Evolutionary conservation across 768 basidiomycete genomes (phyloP).

Genomic region (Fomitopsis pulvina): DNA sequence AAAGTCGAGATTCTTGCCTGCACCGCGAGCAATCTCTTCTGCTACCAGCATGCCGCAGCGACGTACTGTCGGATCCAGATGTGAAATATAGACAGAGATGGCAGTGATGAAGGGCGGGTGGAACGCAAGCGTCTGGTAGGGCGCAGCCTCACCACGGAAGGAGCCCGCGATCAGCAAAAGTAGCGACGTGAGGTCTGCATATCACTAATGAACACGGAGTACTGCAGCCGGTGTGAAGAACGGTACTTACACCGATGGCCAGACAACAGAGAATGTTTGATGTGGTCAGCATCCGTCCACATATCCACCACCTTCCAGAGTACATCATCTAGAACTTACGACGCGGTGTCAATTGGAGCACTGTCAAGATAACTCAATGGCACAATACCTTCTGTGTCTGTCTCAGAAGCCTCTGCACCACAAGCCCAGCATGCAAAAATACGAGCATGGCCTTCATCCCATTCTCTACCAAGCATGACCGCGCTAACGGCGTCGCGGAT

Average conservation of each 20-base stretch:
- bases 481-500: slow-evolving; percentile 45
- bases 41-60: slow-evolving; percentile 91
- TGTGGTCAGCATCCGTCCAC: slow-evolving; percentile 75
- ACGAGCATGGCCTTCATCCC: slow-evolving; percentile 52
- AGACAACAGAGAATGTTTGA: slow-evolving; percentile 72
- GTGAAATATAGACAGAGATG: slow-evolving; percentile 70
- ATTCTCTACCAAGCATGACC: slow-evolving; percentile 48
- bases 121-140: slow-evolving; percentile 38
- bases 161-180: slow-evolving; percentile 61
- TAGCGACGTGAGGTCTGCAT: slow-evolving; percentile 64
- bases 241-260: slow-evolving; percentile 64
- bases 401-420: slow-evolving; percentile 31
- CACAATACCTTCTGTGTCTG: slow-evolving; percentile 25
- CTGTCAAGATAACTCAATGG: not conserved
- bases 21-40: slow-evolving; percentile 63
- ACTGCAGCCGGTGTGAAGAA: not conserved
- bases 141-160: slow-evolving; percentile 33
- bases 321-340: slow-evolving; percentile 40
- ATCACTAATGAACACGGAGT: slow-evolving; percentile 2
- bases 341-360: not conserved
- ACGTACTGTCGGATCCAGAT: slow-evolving; percentile 69
- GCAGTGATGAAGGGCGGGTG: slow-evolving; percentile 60
- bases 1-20: slow-evolving; percentile 68
- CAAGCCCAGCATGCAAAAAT: slow-evolving; percentile 69
- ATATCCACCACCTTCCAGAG: slow-evolving; percentile 44